Conservation (phyloP, 305 asterid species). For the Fraxinus sp. region DNA sequence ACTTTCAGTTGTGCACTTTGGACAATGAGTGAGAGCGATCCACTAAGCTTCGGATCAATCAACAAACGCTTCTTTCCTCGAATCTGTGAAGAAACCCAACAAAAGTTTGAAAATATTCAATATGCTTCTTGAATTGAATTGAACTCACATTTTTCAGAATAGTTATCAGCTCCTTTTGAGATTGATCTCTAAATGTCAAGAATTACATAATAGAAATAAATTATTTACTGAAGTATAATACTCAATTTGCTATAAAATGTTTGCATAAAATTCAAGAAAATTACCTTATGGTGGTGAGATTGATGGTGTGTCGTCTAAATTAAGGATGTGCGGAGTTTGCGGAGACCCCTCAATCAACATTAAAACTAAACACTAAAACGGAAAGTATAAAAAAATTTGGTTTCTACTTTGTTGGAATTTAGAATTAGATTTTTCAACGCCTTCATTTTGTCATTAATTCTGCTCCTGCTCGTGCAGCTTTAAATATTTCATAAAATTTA, state of each 20-base stretch:
- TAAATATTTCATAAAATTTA: too few species aligned
- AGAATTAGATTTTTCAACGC: too few species aligned
- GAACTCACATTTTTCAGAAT: constrained; percentile 71
- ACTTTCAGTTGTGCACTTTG: constrained; percentile 87
- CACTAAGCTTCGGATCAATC: constrained; percentile 89
- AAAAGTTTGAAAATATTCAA: background rate
- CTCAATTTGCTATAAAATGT: background rate
- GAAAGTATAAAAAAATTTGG: too few species aligned
- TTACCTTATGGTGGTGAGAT: constrained; percentile 66
- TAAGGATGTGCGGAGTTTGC: constrained; percentile 60
- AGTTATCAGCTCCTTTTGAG: constrained; percentile 66
- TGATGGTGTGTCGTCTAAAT: constrained; percentile 83
- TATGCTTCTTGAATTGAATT: background rate
- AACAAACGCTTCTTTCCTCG: constrained; percentile 91
- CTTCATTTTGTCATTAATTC: too few species aligned
- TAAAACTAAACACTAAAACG: too few species aligned
- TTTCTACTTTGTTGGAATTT: too few species aligned
- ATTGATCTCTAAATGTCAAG: constrained; percentile 57
- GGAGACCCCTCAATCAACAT: too few species aligned
- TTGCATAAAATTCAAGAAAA: constrained; percentile 1
- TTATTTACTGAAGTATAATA: background rate
- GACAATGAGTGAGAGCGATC: constrained; percentile 75
- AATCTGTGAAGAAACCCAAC: constrained; percentile 40
- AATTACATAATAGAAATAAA: background rate
- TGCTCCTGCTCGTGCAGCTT: too few species aligned